A percentile compares a stretch with the other conserved stretches of the same genome.
Evolutionary conservation across 208 protist genomes (phyloP).

Genomic region (Novymonas esmeraldas): DNA sequence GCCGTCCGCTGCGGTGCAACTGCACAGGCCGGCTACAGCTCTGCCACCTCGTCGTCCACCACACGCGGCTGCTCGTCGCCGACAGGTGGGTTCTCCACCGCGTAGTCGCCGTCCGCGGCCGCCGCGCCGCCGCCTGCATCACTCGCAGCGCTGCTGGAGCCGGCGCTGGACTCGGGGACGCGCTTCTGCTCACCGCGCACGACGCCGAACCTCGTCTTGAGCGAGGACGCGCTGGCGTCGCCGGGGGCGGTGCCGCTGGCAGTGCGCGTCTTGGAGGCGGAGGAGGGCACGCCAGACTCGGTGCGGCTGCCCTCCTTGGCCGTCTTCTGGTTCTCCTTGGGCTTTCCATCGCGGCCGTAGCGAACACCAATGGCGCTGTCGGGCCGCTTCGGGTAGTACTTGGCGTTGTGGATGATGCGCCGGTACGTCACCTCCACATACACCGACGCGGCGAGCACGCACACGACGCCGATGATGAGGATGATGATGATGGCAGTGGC

Average conservation of each 20-base stretch:
- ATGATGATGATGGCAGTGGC: constrained; percentile 69
- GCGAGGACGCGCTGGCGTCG: constrained; percentile 1
- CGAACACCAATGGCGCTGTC: constrained; percentile 58
- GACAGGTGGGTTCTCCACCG: constrained; percentile 29
- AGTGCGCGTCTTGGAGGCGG: constrained; percentile 8
- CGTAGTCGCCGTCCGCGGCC: constrained; percentile 6
- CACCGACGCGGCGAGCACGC: constrained; percentile 50
- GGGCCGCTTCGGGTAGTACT: constrained; percentile 63
- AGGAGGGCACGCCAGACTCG: constrained; percentile 4
- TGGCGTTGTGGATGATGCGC: constrained; percentile 66
- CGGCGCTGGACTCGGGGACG: constrained; percentile 27
- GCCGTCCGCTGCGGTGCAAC: background rate
- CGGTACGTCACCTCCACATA: constrained; percentile 78
- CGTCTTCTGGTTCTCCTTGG: constrained; percentile 31
- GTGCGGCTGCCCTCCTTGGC: constrained; percentile 25
- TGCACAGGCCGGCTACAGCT: constrained; percentile 12
- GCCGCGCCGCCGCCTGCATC: constrained; percentile 2
- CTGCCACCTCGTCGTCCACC: constrained; percentile 41
- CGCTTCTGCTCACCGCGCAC: constrained; percentile 61
- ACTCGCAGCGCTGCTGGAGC: constrained; percentile 18
- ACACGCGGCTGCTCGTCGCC: constrained; percentile 55
- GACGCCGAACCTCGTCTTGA: constrained; percentile 68
- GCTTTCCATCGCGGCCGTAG: constrained; percentile 58
- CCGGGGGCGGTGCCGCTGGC: constrained; percentile 5
- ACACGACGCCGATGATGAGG: constrained; percentile 54